Base-by-base conservation (phyloP, 345 rosid species). In the Moricandia moricandioides region DNA sequence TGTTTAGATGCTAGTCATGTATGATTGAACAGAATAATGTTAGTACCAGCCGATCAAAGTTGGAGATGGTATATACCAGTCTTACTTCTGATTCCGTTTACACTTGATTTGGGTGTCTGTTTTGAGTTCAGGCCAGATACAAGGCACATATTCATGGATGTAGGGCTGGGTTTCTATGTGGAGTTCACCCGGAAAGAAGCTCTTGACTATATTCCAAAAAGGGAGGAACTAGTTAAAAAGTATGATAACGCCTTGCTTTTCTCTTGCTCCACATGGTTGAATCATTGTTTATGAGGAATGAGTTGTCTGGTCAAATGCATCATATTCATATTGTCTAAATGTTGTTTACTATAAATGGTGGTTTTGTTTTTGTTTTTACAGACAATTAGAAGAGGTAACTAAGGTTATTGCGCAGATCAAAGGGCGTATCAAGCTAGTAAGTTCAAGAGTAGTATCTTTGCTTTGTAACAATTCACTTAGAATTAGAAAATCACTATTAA, bases 141-240 rank as follows among this genome's bases (percentile, higher is more conserved):
- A 14, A 84, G 79, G 35, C 81, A 56, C 80, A 84, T 90, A 67
- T 86, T 88, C 84, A 84, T 90, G 67, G 94, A 88, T 73, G 67
- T 88, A 70, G 96, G 96, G 27, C 84, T 90, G 8, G 96, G 96
- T 34, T 90, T 92, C 60, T 87, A 92, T 67, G 96, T 88, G 73
- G 96, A 90, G 80, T 87, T 90, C 76, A 87, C 96, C 24, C 84
- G 94, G 88, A 80, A 87, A 18, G 97, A 92, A 81, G 97, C 97
- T 69, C 80, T 92, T 68, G 81, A 80, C 18, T 83, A 82, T 78
- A 80, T 87, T 78, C 37, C 89, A 45, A 35, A 81, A 40, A 81
- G 87, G 73, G 97, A 92, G 71, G 96, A 30, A 62, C 14, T 0
- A 74, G 18, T 31, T 39, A 52, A 27, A 62, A n/a, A n/a, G n/a